Conservation (phyloP, 1,284 basidiomycete genomes). For the Tilletia caries region DNA sequence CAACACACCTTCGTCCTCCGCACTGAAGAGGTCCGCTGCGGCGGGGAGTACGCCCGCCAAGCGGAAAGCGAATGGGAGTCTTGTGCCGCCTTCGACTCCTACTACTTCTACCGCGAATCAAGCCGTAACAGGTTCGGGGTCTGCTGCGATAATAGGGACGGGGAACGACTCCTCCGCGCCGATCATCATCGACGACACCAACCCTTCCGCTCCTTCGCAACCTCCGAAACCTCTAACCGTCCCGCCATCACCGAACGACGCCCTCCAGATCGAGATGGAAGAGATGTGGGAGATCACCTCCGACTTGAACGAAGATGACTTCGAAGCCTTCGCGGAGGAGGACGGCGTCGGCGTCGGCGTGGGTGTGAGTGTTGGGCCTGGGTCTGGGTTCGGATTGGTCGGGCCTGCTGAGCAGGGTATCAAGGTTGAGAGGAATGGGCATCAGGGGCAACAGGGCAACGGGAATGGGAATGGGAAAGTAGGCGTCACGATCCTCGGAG, state of each 20-base stretch:
- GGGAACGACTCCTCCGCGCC: neutral
- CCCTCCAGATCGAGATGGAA: conserved; percentile 32
- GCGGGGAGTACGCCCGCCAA: neutral
- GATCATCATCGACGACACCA: neutral
- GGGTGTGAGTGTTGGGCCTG: too few relatives aligned
- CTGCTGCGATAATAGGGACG: too few relatives aligned
- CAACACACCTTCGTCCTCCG: neutral
- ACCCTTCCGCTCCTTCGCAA: too few relatives aligned
- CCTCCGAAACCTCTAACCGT: neutral
- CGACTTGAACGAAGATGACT: conserved; percentile 38
- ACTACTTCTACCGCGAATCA: neutral
- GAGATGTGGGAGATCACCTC: conserved; percentile 34
- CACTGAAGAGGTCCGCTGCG: neutral
- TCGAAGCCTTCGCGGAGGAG: conserved; percentile 27
- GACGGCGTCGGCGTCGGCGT: conserved; percentile 20
- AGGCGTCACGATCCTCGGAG: neutral
- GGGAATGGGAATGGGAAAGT: conserved; percentile 20
- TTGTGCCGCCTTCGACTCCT: neutral
- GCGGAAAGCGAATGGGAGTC: conserved; percentile 3
- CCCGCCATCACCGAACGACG: conserved; percentile 4
- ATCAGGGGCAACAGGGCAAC: too few relatives aligned
- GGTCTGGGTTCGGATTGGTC: too few relatives aligned
- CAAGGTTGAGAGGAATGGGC: too few relatives aligned
- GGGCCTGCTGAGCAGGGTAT: too few relatives aligned
- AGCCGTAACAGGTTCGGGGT: too few relatives aligned